A percentile compares a stretch with the other conserved stretches of the same genome.
phyloP scores from a whole-genome alignment of 345 rosid genomes.

The Linum usitatissimum region DNA sequence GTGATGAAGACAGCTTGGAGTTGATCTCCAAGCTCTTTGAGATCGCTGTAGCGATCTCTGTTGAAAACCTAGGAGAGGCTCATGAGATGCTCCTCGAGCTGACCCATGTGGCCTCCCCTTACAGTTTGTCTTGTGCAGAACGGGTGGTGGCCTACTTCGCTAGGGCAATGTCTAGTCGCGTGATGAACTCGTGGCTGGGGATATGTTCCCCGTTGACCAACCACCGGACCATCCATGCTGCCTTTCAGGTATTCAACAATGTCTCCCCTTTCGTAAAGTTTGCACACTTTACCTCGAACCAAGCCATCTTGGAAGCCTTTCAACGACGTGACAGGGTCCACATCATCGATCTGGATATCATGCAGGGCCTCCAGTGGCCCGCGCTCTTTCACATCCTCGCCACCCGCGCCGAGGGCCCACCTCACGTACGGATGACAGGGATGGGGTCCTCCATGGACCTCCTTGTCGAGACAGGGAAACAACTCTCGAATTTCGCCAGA shows the following conservation, averaged over 20 bases:
- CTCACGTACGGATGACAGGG: conserved; percentile 47
- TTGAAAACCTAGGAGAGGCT: conserved; percentile 55
- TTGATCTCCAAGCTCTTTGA: conserved; percentile 43
- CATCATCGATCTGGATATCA: conserved; percentile 55
- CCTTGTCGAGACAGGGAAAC: conserved; percentile 46
- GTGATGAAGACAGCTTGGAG: conserved; percentile 36
- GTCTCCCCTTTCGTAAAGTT: conserved; percentile 59
- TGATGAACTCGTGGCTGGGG: conserved; percentile 59
- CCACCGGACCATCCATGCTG: conserved; percentile 25
- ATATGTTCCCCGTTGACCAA: conserved; percentile 45
- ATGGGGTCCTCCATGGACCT: conserved; percentile 45
- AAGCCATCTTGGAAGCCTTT: conserved; percentile 61
- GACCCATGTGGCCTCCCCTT: conserved; percentile 60
- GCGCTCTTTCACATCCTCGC: conserved; percentile 60
- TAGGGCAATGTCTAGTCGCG: conserved; percentile 53
- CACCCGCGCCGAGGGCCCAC: conserved; percentile 51
- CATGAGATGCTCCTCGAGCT: conserved; percentile 54
- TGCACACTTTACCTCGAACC: conserved; percentile 65
- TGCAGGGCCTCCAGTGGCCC: conserved; percentile 78
- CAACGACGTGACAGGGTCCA: conserved; percentile 42
- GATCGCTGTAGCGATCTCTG: conserved; percentile 56
- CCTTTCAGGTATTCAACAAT: conserved; percentile 48
- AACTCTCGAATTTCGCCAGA: conserved; percentile 49
- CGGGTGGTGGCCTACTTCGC: conserved; percentile 62
- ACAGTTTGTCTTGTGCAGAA: conserved; percentile 49